These are phyloP conservation scores for Rhodosporidiobolus odoratus DNA, from an alignment of 768 basidiomycete species.

Conservation along the genomic window DNA sequence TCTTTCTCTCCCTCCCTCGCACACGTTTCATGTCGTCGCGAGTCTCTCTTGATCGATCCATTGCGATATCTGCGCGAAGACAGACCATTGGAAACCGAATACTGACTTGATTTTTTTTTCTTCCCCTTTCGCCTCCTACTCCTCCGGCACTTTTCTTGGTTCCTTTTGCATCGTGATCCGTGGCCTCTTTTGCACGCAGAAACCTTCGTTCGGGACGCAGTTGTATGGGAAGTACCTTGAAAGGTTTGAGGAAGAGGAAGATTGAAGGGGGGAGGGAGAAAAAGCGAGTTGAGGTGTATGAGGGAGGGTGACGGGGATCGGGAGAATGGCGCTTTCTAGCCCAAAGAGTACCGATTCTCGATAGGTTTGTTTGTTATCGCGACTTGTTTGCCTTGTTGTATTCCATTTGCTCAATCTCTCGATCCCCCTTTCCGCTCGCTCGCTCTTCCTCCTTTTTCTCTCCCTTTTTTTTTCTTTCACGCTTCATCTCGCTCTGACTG, in stretches of 20 bases:
- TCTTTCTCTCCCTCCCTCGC: no score
- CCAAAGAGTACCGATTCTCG: background rate
- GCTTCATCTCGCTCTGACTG: no score
- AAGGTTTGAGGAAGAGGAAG: slow-evolving; percentile 10
- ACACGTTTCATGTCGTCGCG: background rate
- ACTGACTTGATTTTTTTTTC: no score
- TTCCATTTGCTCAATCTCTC: background rate
- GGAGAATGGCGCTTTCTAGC: background rate
- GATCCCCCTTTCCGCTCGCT: background rate
- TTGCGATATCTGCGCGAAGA: background rate
- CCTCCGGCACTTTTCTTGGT: background rate
- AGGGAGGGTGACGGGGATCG: background rate
- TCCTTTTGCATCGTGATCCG: background rate
- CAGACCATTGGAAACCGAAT: no score
- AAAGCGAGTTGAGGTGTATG: background rate
- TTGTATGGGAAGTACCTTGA: slow-evolving; percentile 34
- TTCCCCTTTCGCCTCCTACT: no score
- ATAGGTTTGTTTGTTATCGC: background rate
- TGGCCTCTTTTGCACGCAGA: slow-evolving; percentile 1
- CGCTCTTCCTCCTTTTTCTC: background rate
- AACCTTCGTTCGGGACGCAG: slow-evolving; percentile 26
- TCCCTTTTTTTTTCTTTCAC: background rate
- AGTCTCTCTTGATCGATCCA: background rate
- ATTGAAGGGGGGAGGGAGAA: background rate
- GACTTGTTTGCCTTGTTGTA: background rate